Evolutionary conservation across 306 rosid genomes (phyloP), one percentile per base, ranked within the genome.

Genomic region (Vigna unguiculata): DNA sequence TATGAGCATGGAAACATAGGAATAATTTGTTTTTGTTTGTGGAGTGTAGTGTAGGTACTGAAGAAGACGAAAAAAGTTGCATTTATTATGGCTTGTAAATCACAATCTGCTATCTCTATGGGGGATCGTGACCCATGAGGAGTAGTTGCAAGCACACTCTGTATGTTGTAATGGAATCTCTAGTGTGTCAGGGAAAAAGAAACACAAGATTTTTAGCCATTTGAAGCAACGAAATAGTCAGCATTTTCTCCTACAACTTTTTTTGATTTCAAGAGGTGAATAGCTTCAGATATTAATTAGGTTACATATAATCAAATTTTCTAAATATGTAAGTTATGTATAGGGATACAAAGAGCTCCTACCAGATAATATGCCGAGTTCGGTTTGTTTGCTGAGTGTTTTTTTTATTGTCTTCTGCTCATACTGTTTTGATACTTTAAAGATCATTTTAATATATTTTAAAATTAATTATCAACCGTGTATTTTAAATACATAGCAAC

Each of bases 61-160:
- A 22, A 61, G 7, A 58, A 45, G 43, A 43, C 14, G 19, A 32
- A 53, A 55, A 61, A 48, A 20, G 65, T 13, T 67, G 76, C 72
- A 81, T 81, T 75, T 75, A 81, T 6, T 48, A 75, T 54, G 40
- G 77, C 84, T 67, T 75, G 77, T 60, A 59, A 30, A 61, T 76
- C 61, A 49, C 85, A 76, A 51, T 76, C 72, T 76, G 81, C 59
- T 76, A 75, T 81, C 77, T 76, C 25, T 69, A 15, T 81, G 67
- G 80, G 76, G 73, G 72, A 74, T 65, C 17, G 79, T 72, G 83
- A 49, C 55, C 28, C 69, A 53, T 72, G 57, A 79, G 48, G 9
- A 76, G 68, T 45, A 57, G 47, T 49, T 76, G 80, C 62, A 72
- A 72, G 72, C 47, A 51, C 74, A 36, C 62, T 53, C 69, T 74